Evolutionary conservation across 2,329 filamentous ascomycete species (phyloP), one percentile per base, ranked within the genome.

Genomic region (Taxawa tesnikishii): DNA sequence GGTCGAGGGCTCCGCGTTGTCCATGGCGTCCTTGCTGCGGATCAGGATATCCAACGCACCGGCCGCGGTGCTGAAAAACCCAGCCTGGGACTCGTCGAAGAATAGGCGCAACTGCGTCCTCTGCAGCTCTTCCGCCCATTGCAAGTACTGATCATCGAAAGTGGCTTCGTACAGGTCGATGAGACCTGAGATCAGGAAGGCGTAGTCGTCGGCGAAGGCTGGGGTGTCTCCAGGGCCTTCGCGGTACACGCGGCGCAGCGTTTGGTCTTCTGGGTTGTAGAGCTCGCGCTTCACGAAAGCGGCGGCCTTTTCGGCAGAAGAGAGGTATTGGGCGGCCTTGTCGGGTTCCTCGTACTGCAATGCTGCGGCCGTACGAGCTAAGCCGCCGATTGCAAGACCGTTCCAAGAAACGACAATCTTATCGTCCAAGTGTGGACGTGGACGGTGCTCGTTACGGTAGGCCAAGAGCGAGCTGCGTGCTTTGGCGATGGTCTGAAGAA

Each of bases 151-250:
- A 42, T 79, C 75, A 35, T 94, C 76, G 39, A 79, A 79, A 0
- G 83, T 94, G 1, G 79, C 72, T 52, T 88, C 78, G 50, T 92
- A 92, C 16, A 96, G 69, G 43, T 87, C 79, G 35, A 96, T 62
- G 2, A 94, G 64, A 0, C 85, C 88, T 30, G 79, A 73, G 30
- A 85, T 81, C 25, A 96, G 55, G 54, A 88, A 94, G 3, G 88
- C 84, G 50, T 96, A 96, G 58, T 98, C 90, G 46, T 96, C 90
- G 1, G 88, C 83, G 55, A 96, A 93, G 0, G 73, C 87, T 24
- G 68, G 65, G 0, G 74, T 76, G 12, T 73, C 65, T 16, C 78
- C 75, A 6, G 73, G 65, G 2, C 73, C 71, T 38, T 77, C 72
- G 17, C 75, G 73, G 56, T 79, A 92, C 26, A 88, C 73, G 30